phyloP scores from a whole-genome alignment of 176 grass and related monocot genomes.

The Triticum monococcum region DNA sequence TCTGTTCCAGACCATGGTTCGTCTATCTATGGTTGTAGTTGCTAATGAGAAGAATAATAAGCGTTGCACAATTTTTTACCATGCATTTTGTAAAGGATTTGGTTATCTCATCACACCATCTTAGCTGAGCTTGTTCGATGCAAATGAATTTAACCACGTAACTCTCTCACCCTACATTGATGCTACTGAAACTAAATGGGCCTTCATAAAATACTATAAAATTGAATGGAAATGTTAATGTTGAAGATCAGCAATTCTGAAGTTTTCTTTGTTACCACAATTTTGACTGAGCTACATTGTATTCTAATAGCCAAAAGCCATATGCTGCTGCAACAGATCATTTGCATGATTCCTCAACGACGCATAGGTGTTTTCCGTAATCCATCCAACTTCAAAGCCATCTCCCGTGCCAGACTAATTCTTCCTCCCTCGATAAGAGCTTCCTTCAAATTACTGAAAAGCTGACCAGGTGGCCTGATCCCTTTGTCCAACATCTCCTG shows the following conservation, averaged over 20 bases:
- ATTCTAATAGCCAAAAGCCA: neutral
- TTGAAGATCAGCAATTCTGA: neutral
- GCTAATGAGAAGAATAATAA: neutral
- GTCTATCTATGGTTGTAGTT: neutral
- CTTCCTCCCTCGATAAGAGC: conserved; percentile 57
- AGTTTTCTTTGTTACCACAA: neutral
- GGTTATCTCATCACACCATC: conserved; percentile 72
- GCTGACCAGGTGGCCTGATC: conserved; percentile 41
- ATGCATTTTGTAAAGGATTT: conserved; percentile 89
- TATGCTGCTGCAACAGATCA: neutral
- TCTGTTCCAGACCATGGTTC: neutral
- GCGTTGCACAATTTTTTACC: neutral
- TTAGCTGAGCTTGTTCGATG: conserved; percentile 86
- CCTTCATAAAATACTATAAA: neutral
- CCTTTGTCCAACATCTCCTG: conserved; percentile 15
- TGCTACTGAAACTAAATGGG: neutral
- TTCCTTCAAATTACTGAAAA: conserved; percentile 69
- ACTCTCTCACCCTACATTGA: neutral
- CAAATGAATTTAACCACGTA: conserved; percentile 98
- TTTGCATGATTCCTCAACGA: conserved; percentile 32
- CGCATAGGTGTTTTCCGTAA: conserved; percentile 44
- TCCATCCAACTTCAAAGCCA: conserved; percentile 49
- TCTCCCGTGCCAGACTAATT: conserved; percentile 55
- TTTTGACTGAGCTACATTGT: neutral
- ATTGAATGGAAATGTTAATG: neutral